Evolutionary conservation across 805 yeast species (phyloP), one percentile per base, ranked within the genome.

Genomic region (Yamadazyma sp.): DNA sequence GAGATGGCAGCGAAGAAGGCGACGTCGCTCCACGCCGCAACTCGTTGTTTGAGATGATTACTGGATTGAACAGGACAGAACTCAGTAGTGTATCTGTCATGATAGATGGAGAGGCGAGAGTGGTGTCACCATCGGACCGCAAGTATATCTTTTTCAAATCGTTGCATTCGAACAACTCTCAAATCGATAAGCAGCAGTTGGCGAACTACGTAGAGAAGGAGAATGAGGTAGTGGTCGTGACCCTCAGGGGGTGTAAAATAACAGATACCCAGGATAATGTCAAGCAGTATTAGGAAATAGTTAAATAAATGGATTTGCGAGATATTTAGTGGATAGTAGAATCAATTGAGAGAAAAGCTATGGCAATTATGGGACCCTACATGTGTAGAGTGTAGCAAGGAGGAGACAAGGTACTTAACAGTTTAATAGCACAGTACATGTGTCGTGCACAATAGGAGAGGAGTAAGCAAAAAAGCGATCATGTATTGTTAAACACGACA

Each of bases 1-100:
- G n/a, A 2, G 50, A 39, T n/a, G 42, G 38, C 4, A 40, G 37
- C n/a, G 29, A 11, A 36, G 5, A 24, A 11, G 44, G 21, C 29
- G 56, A 37, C 9, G n/a, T n/a, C n/a, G n/a, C n/a, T n/a, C n/a
- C n/a, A n/a, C 48, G 62, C 32, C 47, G 63, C 28, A 58, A 40
- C 49, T 62, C 52, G 43, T 62, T 44, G 48, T 69, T 30, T 46
- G 80, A 80, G 55, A 60, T 87, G 32, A 71, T 91, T 44, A 81
- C 84, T 45, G 80, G 77, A 44, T 63, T 91, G 56, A 91, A 91
- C 59, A 91, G 84, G 55, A 71, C 79, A 10, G 95, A 88, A 56
- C 53, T 89, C 38, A 77, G 89, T 41, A 79, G 86, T 45, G 79
- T 86, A 42, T 82, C 95, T 46, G 95, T 88, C 8, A 90, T 95